Base-by-base conservation (phyloP, 129 eudicot species). In the Tagetes patula region DNA sequence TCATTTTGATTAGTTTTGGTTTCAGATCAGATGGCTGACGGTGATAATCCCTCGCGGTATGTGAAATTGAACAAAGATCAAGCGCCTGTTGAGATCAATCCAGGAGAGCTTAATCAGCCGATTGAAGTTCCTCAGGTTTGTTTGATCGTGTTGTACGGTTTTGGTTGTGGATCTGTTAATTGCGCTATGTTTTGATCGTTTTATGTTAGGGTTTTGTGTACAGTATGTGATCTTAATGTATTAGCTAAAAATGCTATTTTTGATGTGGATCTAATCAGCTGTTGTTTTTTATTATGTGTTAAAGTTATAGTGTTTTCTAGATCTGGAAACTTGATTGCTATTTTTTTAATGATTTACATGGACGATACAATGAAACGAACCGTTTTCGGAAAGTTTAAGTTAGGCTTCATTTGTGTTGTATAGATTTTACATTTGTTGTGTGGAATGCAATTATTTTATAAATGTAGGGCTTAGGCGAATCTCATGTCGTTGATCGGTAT, bases 71-170 rank as follows among this genome's bases (percentile, higher is more conserved):
- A 84, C 68, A 94, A 94, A 68, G 93, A 91, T 73, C 98, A 90
- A 76, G 85, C 89, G 32, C 90, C 93, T 8, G 50, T 79, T 64
- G 91, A 90, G 48, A 83, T 94, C 79, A 80, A 68, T 40, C 98
- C 98, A 1, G 97, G 97, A 36, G 97, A 91, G 81, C 97, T 91
- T 58, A 91, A 91, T 84, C 97, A 86, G 79, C 96, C 97, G 4
- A 88, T 91, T 41, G 88, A 89, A 75, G 89, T 87, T 62, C 93
- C 95, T 69, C 97, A 91, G 92, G 97, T 91, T 39, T 45, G 60
- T n/a, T 60, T 45, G 8, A 65, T 5, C 14, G 2, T 60, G 8
- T 34, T 65, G 12, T 42, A 42, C 10, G 33, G 33, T 8, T 41
- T 63, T 64, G 46, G 14, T 39, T 33, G 39, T 13, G 2, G 47